Percentiles rank a stretch among this genome's conserved stretches.
Conservation (phyloP, 2,329 filamentous ascomycete genomes). For the Tothia fuscella region DNA sequence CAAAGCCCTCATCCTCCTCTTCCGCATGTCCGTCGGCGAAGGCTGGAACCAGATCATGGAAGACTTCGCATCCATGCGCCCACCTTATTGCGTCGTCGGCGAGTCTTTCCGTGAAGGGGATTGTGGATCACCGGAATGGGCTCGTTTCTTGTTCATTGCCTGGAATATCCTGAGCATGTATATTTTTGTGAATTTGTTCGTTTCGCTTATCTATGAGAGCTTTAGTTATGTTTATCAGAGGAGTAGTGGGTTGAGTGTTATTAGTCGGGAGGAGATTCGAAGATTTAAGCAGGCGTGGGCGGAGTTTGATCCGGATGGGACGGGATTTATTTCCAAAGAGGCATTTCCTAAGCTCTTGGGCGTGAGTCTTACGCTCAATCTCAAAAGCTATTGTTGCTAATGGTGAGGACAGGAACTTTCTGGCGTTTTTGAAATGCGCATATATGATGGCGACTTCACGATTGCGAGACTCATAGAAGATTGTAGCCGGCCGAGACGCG, state of each 20-base stretch:
- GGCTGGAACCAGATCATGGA: constrained; percentile 97
- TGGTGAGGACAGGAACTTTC: constrained; percentile 57
- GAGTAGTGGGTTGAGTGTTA: constrained; percentile 79
- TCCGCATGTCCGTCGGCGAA: constrained; percentile 86
- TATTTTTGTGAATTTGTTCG: constrained; percentile 96
- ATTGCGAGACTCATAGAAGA: constrained; percentile 80
- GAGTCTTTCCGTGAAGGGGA: constrained; percentile 72
- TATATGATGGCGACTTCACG: constrained; percentile 85
- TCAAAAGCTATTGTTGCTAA: constrained; percentile 11
- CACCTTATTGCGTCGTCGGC: constrained; percentile 67
- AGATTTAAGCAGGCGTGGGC: constrained; percentile 98
- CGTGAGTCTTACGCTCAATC: constrained; percentile 33
- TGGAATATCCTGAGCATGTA: constrained; percentile 99
- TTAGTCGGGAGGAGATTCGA: constrained; percentile 87
- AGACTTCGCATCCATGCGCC: constrained; percentile 71
- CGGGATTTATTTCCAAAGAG: constrained; percentile 82
- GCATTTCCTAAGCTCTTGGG: constrained; percentile 79
- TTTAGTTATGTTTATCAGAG: constrained; percentile 99
- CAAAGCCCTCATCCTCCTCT: constrained; percentile 84
- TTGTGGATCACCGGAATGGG: constrained; percentile 85
- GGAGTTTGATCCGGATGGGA: constrained; percentile 82
- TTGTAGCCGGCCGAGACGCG: constrained; percentile 48
- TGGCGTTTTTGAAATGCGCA: constrained; percentile 92
- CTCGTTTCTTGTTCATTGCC: constrained; percentile 75
- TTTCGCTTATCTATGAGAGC: constrained; percentile 97